Conservation (phyloP, 2,329 filamentous ascomycete species). For the Colletotrichum gloeosporioides region DNA sequence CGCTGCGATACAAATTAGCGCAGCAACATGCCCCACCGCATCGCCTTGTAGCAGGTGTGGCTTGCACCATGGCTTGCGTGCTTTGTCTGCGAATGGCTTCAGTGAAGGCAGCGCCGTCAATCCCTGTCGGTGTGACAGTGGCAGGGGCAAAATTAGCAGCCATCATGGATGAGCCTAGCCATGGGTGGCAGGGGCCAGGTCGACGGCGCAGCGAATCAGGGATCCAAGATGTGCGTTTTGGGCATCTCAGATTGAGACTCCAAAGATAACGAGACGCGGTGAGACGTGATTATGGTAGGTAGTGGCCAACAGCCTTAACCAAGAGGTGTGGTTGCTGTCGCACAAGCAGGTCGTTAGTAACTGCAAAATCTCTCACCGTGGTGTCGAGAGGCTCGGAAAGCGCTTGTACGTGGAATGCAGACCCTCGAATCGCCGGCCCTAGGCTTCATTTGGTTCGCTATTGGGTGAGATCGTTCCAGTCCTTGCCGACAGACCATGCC, state of each 20-base stretch:
- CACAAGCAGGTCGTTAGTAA: background rate
- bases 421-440: background rate
- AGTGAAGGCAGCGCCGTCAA: background rate
- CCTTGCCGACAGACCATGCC: background rate
- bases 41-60: conserved; percentile 5
- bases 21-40: background rate
- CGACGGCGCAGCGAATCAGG: background rate
- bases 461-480: background rate
- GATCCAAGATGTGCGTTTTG: background rate
- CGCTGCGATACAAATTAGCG: background rate
- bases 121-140: conserved; percentile 2
- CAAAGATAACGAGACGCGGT: conserved; percentile 10
- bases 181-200: conserved; percentile 7
- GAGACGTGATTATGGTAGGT: background rate
- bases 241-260: conserved; percentile 5
- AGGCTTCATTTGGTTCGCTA: background rate
- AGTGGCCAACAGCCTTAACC: background rate
- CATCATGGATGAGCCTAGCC: background rate
- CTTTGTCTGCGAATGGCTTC: conserved; percentile 15
- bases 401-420: background rate
- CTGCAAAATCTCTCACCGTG: background rate
- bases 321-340: background rate
- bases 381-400: background rate
- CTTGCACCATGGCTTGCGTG: conserved; percentile 13
- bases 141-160: background rate